phyloP scores from a whole-genome alignment of 140 eudicot species.

The Cichorium intybus region DNA sequence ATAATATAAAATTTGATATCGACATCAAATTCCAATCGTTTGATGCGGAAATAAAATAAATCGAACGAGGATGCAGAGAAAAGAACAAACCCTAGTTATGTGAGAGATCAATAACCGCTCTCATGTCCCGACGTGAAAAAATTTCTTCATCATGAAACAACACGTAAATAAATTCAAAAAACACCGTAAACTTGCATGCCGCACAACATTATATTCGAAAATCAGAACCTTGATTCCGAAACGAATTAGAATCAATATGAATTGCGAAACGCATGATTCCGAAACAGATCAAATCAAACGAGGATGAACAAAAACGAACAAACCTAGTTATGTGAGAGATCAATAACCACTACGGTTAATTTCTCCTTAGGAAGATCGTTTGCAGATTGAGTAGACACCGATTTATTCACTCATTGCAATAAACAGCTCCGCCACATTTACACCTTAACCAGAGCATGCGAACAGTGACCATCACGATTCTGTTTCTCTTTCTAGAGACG shows the following conservation, averaged over 20 bases:
- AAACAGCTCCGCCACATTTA: background rate
- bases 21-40: background rate
- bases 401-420: background rate
- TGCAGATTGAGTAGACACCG: conserved; percentile 2
- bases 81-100: background rate
- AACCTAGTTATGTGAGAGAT: conserved; percentile 23
- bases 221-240: background rate
- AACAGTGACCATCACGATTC: conserved; percentile 11
- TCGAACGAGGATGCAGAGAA: background rate
- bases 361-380: background rate
- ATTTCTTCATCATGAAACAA: background rate
- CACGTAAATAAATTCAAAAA: background rate
- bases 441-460: conserved; percentile 20
- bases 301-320: conserved; percentile 4
- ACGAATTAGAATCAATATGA: background rate
- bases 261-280: background rate
- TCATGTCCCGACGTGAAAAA: background rate
- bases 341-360: background rate
- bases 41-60: background rate
- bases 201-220: background rate
- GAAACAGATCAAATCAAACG: background rate
- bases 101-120: background rate
- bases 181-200: background rate
- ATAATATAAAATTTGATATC: background rate
- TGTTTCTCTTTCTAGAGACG: conserved; percentile 20